Evolutionary conservation across 1,284 basidiomycete genomes (phyloP).

Genomic region (Malassezia dermatis): DNA sequence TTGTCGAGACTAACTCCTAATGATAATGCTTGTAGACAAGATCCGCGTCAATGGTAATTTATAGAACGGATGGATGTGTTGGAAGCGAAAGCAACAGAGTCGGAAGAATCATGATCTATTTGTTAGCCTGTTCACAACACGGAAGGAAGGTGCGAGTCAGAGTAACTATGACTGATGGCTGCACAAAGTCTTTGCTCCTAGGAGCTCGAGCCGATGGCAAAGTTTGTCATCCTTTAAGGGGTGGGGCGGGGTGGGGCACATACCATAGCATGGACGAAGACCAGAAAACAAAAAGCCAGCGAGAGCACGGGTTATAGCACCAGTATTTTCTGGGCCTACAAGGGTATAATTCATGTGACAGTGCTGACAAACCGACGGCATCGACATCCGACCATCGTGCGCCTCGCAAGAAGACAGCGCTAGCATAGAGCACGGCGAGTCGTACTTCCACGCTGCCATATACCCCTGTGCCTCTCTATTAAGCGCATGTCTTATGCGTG

Average conservation of each 20-base stretch:
- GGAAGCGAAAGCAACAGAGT: background rate
- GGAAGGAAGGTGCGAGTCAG: conserved; percentile 5
- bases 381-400: background rate
- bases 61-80: background rate
- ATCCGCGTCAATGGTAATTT: background rate
- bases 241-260: background rate
- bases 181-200: conserved; percentile 19
- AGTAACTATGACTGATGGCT: conserved; percentile 22
- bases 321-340: background rate
- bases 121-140: background rate
- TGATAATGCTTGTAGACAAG: background rate
- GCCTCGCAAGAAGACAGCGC: background rate
- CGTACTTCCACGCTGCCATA: background rate
- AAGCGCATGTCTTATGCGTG: conserved; percentile 13
- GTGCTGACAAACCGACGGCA: conserved; percentile 8
- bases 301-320: background rate
- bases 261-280: background rate
- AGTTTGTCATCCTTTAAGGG: conserved; percentile 11
- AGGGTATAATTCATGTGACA: background rate
- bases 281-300: background rate
- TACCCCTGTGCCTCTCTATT: background rate
- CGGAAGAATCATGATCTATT: background rate
- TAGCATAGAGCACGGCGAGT: background rate
- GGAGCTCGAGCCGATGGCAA: conserved; percentile 18
- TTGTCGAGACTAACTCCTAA: conserved; percentile 50